These are phyloP conservation scores for Pleodorina starrii DNA, from an alignment of 139 green algal genomes.

Conservation along the genomic window DNA sequence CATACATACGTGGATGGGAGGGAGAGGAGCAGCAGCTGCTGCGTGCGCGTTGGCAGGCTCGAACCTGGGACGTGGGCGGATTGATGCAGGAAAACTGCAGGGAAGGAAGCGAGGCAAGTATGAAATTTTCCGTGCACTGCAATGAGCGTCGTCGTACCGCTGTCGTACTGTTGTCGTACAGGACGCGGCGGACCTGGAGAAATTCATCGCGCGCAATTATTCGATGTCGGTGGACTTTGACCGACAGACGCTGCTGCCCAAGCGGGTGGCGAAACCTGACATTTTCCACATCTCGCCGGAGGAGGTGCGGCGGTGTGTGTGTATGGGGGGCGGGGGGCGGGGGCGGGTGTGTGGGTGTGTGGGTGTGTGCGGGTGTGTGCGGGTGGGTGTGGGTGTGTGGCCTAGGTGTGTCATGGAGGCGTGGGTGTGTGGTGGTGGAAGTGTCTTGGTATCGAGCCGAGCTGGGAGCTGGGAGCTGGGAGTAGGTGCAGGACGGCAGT, in stretches of 20 bases:
- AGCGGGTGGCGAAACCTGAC: constrained; percentile 26
- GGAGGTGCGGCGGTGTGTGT: background rate
- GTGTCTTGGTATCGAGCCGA: too few relatives aligned
- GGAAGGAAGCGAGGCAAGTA: too few relatives aligned
- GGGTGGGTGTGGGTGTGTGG: background rate
- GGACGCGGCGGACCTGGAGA: constrained; percentile 1
- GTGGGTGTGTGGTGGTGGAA: too few relatives aligned
- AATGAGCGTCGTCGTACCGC: too few relatives aligned
- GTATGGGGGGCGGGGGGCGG: background rate
- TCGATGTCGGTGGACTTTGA: constrained; percentile 8
- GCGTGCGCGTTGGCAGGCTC: too few relatives aligned
- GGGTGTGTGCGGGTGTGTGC: background rate
- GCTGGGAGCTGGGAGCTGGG: too few relatives aligned
- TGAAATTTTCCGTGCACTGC: too few relatives aligned
- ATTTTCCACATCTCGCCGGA: constrained; percentile 33
- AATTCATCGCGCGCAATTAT: constrained; percentile 5
- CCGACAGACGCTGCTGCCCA: background rate
- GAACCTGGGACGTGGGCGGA: too few relatives aligned
- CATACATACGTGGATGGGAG: background rate
- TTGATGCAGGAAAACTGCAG: too few relatives aligned
- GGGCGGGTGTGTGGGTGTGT: background rate
- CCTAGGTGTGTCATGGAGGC: too few relatives aligned
- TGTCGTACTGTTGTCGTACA: constrained; percentile 13
- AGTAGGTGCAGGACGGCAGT: too few relatives aligned
- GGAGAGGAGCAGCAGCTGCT: background rate